These are phyloP conservation scores for Psilocybe mexicana DNA, from an alignment of 1,284 basidiomycete species.

Conservation along the genomic window DNA sequence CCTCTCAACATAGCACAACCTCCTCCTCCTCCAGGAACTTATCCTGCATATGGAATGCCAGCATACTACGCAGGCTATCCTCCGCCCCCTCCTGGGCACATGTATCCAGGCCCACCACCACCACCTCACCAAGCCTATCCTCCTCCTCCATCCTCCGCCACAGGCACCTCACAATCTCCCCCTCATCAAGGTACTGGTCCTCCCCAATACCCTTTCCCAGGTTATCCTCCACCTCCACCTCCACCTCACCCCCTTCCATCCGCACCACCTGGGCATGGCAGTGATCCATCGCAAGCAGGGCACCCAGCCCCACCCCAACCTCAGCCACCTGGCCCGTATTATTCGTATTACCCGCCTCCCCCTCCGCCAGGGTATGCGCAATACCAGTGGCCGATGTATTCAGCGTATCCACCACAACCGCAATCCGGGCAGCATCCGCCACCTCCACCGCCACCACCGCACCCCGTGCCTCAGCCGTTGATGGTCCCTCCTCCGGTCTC, in stretches of 20 bases:
- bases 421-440: conserved; percentile 10
- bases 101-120: conserved; percentile 12
- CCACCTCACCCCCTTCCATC: conserved; percentile 1
- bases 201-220: conserved; percentile 15
- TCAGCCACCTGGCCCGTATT: conserved; percentile 19
- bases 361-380: conserved; percentile 17
- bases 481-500: background rate
- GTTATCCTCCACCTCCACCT: conserved; percentile 18
- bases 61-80: conserved; percentile 27
- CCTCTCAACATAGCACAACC: conserved; percentile 4
- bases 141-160: conserved; percentile 5
- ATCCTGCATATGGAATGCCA: conserved; percentile 25
- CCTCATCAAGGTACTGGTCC: background rate
- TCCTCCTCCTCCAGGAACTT: conserved; percentile 10
- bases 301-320: conserved; percentile 6
- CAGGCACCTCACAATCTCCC: conserved; percentile 5
- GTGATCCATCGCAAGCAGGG: conserved; percentile 25
- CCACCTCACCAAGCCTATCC: conserved; percentile 5
- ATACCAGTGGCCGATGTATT: conserved; percentile 21
- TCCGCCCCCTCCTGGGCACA: conserved; percentile 16
- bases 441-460: background rate
- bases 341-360: conserved; percentile 26
- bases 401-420: conserved; percentile 16
- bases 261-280: conserved; percentile 21
- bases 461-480: background rate